phyloP scores from a whole-genome alignment of 2,329 filamentous ascomycete genomes.

The Pseudogymnoascus sp. region DNA sequence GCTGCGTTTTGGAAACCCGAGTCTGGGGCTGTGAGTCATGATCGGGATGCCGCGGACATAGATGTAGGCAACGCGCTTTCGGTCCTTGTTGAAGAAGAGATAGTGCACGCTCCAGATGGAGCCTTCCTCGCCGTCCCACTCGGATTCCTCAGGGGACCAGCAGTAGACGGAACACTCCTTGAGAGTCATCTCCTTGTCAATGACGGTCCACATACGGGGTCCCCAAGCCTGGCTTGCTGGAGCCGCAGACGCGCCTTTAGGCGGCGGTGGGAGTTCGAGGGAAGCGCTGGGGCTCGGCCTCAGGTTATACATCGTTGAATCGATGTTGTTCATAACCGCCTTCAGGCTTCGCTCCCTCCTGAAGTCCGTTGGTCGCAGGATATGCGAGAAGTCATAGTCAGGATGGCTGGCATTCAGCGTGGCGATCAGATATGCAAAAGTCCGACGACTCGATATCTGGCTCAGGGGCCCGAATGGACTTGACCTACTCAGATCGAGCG shows the following conservation, averaged over 20 bases:
- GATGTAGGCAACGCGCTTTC: slow-evolving; percentile 89
- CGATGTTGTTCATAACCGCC: slow-evolving; percentile 76
- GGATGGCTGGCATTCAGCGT: slow-evolving; percentile 93
- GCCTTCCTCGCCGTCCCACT: slow-evolving; percentile 84
- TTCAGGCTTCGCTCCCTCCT: slow-evolving; percentile 73
- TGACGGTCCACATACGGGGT: slow-evolving; percentile 81
- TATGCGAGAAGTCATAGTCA: slow-evolving; percentile 95
- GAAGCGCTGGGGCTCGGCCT: slow-evolving; percentile 51
- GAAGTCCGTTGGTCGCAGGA: slow-evolving; percentile 83
- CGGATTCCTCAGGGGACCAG: slow-evolving; percentile 82
- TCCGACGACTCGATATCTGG: slow-evolving; percentile 79
- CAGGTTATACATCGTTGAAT: slow-evolving; percentile 80
- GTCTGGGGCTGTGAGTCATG: slow-evolving; percentile 54
- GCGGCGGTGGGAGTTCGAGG: slow-evolving; percentile 31
- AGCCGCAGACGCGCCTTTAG: slow-evolving; percentile 24
- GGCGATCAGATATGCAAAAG: slow-evolving; percentile 92
- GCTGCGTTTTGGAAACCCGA: slow-evolving; percentile 26
- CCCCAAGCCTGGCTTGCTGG: slow-evolving; percentile 63
- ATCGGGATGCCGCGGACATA: slow-evolving; percentile 84
- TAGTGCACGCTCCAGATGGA: slow-evolving; percentile 94
- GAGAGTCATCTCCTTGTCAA: slow-evolving; percentile 91
- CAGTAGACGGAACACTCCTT: slow-evolving; percentile 84
- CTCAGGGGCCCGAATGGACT: slow-evolving; percentile 89
- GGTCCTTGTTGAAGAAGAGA: slow-evolving; percentile 92
- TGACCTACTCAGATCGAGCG: slow-evolving; percentile 70